Percentiles rank a stretch among this genome's conserved stretches.
Conservation (phyloP, 2,329 filamentous ascomycete genomes). For the Lachnellula hyalina region DNA sequence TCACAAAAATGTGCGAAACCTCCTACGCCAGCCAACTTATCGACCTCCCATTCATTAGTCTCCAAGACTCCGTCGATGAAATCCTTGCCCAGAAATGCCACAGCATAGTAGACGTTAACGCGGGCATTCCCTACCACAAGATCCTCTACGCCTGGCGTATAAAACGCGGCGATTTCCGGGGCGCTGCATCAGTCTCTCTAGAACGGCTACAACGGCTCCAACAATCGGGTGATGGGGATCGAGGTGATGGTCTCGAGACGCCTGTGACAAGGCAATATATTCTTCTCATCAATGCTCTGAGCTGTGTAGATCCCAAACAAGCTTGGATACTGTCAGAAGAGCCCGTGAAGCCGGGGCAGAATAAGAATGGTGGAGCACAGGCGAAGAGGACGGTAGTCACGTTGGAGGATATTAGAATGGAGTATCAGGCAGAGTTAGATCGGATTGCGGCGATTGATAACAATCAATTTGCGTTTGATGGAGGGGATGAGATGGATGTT, state of each 20-base stretch:
- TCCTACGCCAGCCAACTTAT: constrained; percentile 63
- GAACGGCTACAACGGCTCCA: constrained; percentile 60
- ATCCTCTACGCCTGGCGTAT: constrained; percentile 90
- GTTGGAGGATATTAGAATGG: constrained; percentile 76
- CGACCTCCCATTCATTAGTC: constrained; percentile 69
- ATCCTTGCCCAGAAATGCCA: constrained; percentile 69
- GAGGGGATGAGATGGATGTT: constrained; percentile 37
- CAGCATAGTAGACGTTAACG: constrained; percentile 59
- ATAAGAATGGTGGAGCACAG: constrained; percentile 2
- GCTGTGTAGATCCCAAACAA: constrained; percentile 76
- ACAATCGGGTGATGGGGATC: constrained; percentile 53
- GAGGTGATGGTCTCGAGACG: constrained; percentile 55
- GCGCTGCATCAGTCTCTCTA: constrained; percentile 59
- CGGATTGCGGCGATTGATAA: constrained; percentile 81
- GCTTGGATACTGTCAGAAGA: constrained; percentile 68
- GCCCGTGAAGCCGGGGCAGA: constrained; percentile 28
- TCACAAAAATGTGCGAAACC: constrained; percentile 64
- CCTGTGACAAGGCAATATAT: constrained; percentile 71
- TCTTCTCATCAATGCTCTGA: constrained; percentile 87
- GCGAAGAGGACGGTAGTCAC: constrained; percentile 73
- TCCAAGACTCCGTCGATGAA: constrained; percentile 73
- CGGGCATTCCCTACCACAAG: constrained; percentile 71
- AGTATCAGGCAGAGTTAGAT: constrained; percentile 88
- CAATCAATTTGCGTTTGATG: constrained; percentile 76
- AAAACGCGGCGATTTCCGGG: constrained; percentile 80